Evolutionary conservation across 2,329 filamentous ascomycete genomes (phyloP).

Genomic region (Xylaria sp.): DNA sequence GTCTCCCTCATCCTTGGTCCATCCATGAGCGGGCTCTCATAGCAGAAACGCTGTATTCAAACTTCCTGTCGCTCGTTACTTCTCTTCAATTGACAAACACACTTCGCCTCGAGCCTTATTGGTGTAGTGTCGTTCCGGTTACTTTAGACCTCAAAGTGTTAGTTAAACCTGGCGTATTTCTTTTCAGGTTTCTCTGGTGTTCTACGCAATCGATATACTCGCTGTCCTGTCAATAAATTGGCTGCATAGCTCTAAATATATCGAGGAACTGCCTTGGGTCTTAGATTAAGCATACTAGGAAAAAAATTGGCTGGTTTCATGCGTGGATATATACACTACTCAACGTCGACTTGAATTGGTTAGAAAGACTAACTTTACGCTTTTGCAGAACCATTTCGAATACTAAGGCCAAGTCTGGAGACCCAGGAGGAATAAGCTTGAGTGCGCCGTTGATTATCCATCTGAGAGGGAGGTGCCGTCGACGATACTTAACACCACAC

Average conservation of each 20-base stretch:
- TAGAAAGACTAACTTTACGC: conserved; percentile 9
- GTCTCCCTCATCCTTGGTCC: conserved; percentile 18
- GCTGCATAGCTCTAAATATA: neutral
- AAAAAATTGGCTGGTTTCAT: neutral
- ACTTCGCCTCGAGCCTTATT: conserved; percentile 10
- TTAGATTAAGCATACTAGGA: neutral
- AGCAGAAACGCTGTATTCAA: conserved; percentile 28
- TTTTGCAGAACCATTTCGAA: conserved; percentile 11
- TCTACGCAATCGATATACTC: neutral
- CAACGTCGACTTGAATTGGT: neutral
- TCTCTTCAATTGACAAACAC: conserved; percentile 1
- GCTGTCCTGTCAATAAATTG: neutral
- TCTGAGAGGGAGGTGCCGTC: neutral
- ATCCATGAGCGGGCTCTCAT: conserved; percentile 36
- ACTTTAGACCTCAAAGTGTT: conserved; percentile 17
- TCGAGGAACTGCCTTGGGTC: neutral
- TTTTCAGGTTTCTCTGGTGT: neutral
- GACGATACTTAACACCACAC: neutral
- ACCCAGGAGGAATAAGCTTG: neutral
- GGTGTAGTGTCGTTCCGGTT: neutral
- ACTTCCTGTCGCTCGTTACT: conserved; percentile 38
- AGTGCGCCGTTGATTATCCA: neutral
- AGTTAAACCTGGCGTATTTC: conserved; percentile 22
- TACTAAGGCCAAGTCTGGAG: neutral
- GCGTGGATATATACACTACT: neutral